Evolutionary conservation across 257 asterid species (phyloP).

Genomic region (Solanum bulbocastanum): DNA sequence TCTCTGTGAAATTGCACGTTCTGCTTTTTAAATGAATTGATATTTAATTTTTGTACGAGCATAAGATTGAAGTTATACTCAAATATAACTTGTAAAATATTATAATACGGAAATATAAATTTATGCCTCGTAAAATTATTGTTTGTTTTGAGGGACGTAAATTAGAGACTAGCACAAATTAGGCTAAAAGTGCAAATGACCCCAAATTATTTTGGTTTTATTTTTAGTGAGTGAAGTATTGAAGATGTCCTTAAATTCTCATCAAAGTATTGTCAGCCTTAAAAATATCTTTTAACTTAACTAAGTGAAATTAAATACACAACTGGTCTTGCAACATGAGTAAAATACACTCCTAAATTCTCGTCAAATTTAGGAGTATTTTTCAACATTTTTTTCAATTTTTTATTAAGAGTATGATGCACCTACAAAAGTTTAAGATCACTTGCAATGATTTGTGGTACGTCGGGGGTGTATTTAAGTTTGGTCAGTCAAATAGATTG

Average conservation of each 20-base stretch:
- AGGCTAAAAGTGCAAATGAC: not conserved
- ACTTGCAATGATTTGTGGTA: not conserved
- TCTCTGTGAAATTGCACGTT: not conserved
- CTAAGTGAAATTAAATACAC: no score
- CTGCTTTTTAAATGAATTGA: no score
- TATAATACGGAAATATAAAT: not conserved
- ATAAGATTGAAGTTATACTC: not conserved
- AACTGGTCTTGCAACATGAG: not conserved
- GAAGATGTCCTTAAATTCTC: fast-evolving
- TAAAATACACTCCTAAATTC: not conserved
- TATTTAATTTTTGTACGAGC: not conserved
- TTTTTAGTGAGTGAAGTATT: no score
- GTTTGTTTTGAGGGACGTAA: not conserved
- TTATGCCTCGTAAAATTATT: not conserved
- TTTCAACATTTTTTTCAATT: no score
- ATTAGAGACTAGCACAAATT: not conserved
- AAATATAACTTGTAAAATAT: not conserved
- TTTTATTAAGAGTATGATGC: no score
- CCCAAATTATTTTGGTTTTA: not conserved
- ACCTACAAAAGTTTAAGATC: no score
- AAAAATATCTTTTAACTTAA: no score
- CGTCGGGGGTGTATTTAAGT: no score
- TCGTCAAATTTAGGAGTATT: not conserved
- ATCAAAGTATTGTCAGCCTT: not conserved
- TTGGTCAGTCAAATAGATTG: not conserved